Conservation (phyloP, 2,329 filamentous ascomycete species). For the Trichoderma breve region DNA sequence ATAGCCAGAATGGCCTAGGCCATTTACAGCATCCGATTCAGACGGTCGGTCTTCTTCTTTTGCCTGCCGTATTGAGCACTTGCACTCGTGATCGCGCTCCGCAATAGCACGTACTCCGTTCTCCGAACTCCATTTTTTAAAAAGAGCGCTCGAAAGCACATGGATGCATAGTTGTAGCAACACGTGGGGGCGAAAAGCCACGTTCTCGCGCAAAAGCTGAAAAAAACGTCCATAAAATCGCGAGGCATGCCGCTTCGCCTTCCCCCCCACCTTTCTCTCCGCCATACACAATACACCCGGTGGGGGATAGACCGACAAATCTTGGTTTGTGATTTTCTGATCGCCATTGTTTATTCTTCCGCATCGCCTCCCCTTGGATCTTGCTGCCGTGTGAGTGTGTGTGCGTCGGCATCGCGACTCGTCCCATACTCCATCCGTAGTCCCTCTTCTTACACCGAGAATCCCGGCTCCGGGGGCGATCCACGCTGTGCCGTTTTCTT, state of each 20-base stretch:
- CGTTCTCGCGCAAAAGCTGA: not conserved
- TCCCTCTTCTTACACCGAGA: not conserved
- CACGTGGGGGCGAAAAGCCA: conserved; percentile 12
- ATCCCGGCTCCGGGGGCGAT: not conserved
- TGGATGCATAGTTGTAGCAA: not conserved
- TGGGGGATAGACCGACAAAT: conserved; percentile 1
- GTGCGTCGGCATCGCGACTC: not conserved
- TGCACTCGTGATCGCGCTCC: conserved; percentile 5
- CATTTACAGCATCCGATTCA: not conserved
- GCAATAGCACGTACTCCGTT: not conserved
- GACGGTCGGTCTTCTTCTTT: not conserved
- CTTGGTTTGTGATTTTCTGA: conserved; percentile 3
- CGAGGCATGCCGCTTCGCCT: not conserved
- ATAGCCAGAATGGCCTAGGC: not conserved
- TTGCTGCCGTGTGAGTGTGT: not conserved
- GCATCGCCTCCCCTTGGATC: not conserved
- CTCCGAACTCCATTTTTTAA: not conserved
- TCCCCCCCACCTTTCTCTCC: conserved; percentile 1
- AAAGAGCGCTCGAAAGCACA: not conserved
- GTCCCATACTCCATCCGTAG: not conserved
- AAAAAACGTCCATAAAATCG: not conserved
- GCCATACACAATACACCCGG: not conserved
- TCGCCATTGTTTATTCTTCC: not conserved
- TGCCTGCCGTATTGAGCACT: conserved; percentile 6
- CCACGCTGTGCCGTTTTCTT: not conserved